phyloP scores from a whole-genome alignment of 495 filamentous ascomycete genomes.

The Neurospora sp. region DNA sequence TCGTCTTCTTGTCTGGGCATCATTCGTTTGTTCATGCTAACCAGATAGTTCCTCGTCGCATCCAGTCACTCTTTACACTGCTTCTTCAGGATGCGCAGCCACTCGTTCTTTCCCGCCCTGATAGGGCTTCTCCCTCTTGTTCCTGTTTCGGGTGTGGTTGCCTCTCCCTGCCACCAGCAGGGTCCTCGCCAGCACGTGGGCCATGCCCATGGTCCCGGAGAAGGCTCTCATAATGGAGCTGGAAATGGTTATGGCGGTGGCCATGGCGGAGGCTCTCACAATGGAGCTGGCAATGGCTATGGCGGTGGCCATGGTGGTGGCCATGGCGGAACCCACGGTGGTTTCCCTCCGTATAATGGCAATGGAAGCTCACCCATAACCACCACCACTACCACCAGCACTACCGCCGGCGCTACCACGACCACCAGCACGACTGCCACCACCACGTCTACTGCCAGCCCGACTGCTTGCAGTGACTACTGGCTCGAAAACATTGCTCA shows the following conservation, averaged over 20 bases:
- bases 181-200: background rate
- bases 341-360: background rate
- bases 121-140: slow-evolving; percentile 2
- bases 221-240: background rate
- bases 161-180: background rate
- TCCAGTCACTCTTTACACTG: slow-evolving; percentile 3
- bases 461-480: slow-evolving; percentile 22
- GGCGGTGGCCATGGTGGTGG: too few species aligned
- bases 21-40: slow-evolving; percentile 1
- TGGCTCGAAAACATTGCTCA: slow-evolving; percentile 40
- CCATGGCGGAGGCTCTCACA: background rate
- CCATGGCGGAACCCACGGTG: background rate
- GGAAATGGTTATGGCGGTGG: background rate
- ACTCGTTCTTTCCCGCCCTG: slow-evolving; percentile 3
- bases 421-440: background rate
- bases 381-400: slow-evolving; percentile 3
- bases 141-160: slow-evolving; percentile 1
- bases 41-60: background rate
- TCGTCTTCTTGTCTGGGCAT: background rate
- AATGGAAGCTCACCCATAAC: slow-evolving; percentile 2
- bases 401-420: background rate
- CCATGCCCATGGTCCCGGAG: background rate
- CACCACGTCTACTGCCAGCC: slow-evolving; percentile 2
- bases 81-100: slow-evolving; percentile 6
- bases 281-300: too few species aligned